Base-by-base conservation (phyloP, 2,329 filamentous ascomycete genomes). In the Pestalotiopsis sp. region DNA sequence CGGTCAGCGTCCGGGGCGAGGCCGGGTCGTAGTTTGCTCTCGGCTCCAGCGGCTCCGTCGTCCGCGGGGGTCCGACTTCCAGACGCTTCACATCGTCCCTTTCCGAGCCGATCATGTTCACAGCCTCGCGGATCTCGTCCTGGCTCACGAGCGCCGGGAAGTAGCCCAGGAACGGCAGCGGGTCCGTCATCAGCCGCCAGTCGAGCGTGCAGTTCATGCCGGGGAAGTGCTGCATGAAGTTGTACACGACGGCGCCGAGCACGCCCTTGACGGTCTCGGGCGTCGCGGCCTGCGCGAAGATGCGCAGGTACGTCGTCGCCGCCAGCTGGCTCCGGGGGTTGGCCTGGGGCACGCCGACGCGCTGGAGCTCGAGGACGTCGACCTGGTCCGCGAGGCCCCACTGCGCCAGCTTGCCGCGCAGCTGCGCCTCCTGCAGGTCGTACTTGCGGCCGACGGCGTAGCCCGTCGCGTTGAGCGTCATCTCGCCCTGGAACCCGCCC, bases 321-420 rank as follows among this genome's bases (percentile, higher is more conserved):
- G 77, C 72, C 5, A 80, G 73, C 71, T 86, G 83, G 6, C 73
- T 78, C 2, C 71, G 66, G 2, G 83, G 82, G 52, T 85, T 81
- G 9, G 72, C 23, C 14, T 74, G 75, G 3, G 82, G 78, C 0
- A 78, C 76, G 17, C 81, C 82, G 7, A 83, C 73, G 73, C 82
- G 75, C 73, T 88, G 85, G 65, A 88, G 87, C 49, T 88, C 85
- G n/a, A 88, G 77, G 3, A 85, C 75, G 66, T 87, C 82, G 59
- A 87, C 80, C 41, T 82, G 76, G 23, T 82, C 76, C 27, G 78
- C 68, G 1, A 71, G 49, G 3, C 78, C 78, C 72, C 72, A 73
- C 36, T 82, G 75, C n/a, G 80, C 73, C 14, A 87, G 76, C 3
- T 80, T 80, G 67, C 79, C 77, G 1, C 81, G 79, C 12, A 87